Evolutionary conservation across 371 early-diverging fungal genomes (phyloP), one percentile per base, ranked within the genome.

Genomic region (Mucor velutinosus): DNA sequence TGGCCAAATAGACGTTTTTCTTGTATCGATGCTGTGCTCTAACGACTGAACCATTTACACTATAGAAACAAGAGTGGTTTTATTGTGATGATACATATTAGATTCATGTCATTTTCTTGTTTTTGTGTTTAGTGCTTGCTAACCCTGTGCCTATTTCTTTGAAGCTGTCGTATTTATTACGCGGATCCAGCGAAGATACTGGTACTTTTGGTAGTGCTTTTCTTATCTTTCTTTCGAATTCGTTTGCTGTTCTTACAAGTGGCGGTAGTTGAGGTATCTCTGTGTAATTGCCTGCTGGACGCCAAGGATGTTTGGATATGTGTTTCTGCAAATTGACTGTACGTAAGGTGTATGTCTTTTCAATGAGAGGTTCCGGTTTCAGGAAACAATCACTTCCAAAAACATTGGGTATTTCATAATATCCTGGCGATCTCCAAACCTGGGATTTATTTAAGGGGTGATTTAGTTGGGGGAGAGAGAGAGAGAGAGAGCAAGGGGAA

Each of bases 61-160:
- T 81, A 69, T 14, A 70, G 37, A 37, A 14, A 37, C 37, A 51
- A n/a, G 23, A 32, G 8, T n/a, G 11, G 30, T 61, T 30, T 61
- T 61, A 37, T 37, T 37, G 35, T 33, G 37, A 14, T 37, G 37
- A 37, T 37, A 37, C 37, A 37, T 23, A 43, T 37, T 21, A 60
- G 41, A 41, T 41, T 33, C 21, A 25, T 51, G 7, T 6, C 19
- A 45, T 17, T 33, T 43, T 12, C 14, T 58, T 53, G 11, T 15
- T 64, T 57, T 23, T 56, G 1, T n/a, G 32, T 21, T 37, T 17
- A 37, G 23, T 51, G 15, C 49, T 33, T 63, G 33, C 64, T 76
- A 69, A 81, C 81, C 82, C 84, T 59, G 84, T 84, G 62, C 84
- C 84, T n/a, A 84, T 78, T 60, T 84, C 84, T 56, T 78, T 76